Percentiles rank a stretch among this genome's conserved stretches.
These are phyloP conservation scores for Globisporangium polare DNA, from an alignment of 352 stramenopile genomes.

Conservation along the genomic window DNA sequence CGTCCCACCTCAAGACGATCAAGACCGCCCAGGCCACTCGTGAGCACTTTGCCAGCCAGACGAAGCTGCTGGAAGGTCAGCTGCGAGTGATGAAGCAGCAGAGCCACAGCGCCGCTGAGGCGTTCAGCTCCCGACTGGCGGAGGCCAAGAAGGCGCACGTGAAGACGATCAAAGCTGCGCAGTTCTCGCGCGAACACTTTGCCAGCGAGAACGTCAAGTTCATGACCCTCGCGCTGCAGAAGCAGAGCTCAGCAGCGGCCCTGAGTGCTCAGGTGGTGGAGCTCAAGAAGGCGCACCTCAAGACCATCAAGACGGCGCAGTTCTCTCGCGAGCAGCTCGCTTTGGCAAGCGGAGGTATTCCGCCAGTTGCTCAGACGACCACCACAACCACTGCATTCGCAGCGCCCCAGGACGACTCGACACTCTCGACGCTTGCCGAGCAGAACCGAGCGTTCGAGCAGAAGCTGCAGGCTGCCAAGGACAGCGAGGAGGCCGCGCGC, in stretches of 20 bases:
- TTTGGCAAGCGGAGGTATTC: background rate
- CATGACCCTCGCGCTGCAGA: background rate
- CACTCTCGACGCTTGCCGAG: slow-evolving; percentile 16
- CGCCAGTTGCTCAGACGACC: background rate
- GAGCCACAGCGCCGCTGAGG: slow-evolving; percentile 13
- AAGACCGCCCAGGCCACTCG: slow-evolving; percentile 2
- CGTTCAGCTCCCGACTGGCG: slow-evolving; percentile 20
- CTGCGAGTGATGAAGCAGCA: background rate
- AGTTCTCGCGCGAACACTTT: slow-evolving; percentile 2
- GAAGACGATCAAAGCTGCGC: slow-evolving; percentile 6
- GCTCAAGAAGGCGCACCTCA: slow-evolving; percentile 3
- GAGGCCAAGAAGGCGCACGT: slow-evolving; percentile 18
- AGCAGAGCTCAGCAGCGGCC: background rate
- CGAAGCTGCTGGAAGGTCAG: slow-evolving; percentile 9
- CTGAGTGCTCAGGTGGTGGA: background rate
- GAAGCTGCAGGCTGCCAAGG: slow-evolving; percentile 41
- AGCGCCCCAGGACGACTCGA: background rate
- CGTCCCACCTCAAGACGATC: slow-evolving; percentile 3
- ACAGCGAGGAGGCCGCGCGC: slow-evolving; percentile 67
- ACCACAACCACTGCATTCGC: background rate
- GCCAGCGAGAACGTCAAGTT: slow-evolving; percentile 2
- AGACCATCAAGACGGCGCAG: slow-evolving; percentile 7
- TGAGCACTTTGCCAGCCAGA: slow-evolving; percentile 4
- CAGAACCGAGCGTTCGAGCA: slow-evolving; percentile 37
- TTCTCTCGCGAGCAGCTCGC: slow-evolving; percentile 2